Evolutionary conservation across 345 rosid genomes (phyloP).

Genomic region (Eucalyptus erythrocorys): DNA sequence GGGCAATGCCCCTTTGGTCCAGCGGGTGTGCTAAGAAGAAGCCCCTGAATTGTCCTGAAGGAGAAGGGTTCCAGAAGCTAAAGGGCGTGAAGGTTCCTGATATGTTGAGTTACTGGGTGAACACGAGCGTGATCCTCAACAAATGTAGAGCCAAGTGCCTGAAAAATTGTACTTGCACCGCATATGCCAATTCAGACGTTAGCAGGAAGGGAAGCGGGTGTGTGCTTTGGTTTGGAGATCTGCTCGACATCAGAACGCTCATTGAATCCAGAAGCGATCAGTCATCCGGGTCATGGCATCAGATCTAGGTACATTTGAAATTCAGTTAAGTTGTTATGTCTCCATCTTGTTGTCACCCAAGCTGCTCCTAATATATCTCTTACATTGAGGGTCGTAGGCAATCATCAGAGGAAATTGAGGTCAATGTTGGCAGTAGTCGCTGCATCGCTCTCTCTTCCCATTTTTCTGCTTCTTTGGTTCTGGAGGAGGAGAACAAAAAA

Average conservation of each 20-base stretch:
- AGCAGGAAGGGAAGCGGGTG: slow-evolving; percentile 26
- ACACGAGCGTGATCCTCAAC: not conserved
- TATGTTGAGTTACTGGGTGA: not conserved
- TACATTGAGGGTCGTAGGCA: not conserved
- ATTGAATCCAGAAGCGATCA: slow-evolving; percentile 3
- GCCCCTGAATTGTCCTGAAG: not conserved
- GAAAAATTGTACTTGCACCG: slow-evolving; percentile 33
- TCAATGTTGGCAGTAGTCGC: not conserved
- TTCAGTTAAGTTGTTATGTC: not conserved
- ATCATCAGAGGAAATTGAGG: not conserved
- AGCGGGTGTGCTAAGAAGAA: not conserved
- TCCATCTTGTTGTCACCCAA: not conserved
- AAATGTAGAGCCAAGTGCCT: slow-evolving; percentile 25
- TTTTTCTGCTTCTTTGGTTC: not conserved
- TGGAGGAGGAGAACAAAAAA: not conserved
- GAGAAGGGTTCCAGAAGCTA: slow-evolving; percentile 3
- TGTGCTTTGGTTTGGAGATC: slow-evolving; percentile 30
- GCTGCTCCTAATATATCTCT: not conserved
- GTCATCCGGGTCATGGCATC: slow-evolving; percentile 4
- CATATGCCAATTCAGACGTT: slow-evolving; percentile 25
- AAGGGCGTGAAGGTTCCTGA: slow-evolving; percentile 10
- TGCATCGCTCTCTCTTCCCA: not conserved
- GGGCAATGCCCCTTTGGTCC: not conserved
- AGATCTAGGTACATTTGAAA: not conserved
- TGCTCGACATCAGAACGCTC: slow-evolving; percentile 3